Evolutionary conservation across 2,329 filamentous ascomycete species (phyloP).

Genomic region (Sclerotinia subarctica): DNA sequence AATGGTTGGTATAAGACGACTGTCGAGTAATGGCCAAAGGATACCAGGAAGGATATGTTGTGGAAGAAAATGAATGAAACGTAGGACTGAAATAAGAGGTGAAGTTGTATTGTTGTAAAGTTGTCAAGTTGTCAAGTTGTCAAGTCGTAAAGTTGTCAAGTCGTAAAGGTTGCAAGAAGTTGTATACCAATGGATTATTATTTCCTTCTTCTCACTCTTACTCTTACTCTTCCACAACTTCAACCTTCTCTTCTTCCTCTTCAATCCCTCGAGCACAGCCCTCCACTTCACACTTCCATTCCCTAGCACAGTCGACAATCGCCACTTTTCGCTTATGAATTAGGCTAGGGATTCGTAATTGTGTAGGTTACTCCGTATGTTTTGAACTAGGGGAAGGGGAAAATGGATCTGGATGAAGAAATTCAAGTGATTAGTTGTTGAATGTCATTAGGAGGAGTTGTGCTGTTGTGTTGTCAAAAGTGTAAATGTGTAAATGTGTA

Average conservation of each 20-base stretch:
- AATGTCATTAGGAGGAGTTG: neutral
- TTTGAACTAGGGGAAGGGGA: neutral
- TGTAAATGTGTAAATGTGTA: neutral
- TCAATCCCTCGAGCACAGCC: conserved; percentile 17
- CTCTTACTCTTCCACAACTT: neutral
- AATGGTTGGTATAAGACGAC: neutral
- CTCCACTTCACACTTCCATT: neutral
- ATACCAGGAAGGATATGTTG: neutral
- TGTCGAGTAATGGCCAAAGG: neutral
- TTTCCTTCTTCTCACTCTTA: neutral
- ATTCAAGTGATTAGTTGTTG: neutral
- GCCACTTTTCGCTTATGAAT: conserved; percentile 23
- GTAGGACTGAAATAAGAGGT: neutral
- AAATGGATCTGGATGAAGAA: neutral
- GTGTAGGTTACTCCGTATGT: neutral
- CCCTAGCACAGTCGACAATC: neutral
- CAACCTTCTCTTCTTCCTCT: neutral
- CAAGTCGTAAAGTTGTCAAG: too few relatives aligned
- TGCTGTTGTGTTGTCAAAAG: neutral
- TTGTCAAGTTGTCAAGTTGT: too few relatives aligned
- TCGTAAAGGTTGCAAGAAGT: neutral
- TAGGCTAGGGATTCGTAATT: conserved; percentile 19
- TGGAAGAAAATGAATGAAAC: neutral
- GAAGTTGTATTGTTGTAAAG: neutral
- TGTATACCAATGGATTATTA: neutral